Evolutionary conservation across 805 yeast species (phyloP).

Genomic region (Phaffomyces thermotolerans): DNA sequence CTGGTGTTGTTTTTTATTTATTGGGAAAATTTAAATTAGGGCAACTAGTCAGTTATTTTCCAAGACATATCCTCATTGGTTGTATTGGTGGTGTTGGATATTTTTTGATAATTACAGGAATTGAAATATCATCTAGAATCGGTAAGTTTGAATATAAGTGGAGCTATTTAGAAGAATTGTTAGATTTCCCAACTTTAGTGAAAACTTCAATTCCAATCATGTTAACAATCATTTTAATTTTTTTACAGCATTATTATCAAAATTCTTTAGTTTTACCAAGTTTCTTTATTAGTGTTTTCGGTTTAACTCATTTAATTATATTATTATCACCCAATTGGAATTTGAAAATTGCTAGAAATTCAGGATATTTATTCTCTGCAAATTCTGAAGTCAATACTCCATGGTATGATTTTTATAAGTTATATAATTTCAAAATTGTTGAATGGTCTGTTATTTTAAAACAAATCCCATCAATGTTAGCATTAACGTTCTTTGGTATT

Average conservation of each 20-base stretch:
- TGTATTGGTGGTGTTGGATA: conserved; percentile 99
- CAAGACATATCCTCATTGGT: conserved; percentile 91
- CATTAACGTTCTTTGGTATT: conserved; percentile 91
- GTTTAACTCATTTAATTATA: conserved; percentile 61
- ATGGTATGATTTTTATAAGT: conserved; percentile 83
- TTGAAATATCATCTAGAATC: conserved; percentile 82
- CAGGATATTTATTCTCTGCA: conserved; percentile 76
- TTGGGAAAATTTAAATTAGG: conserved; percentile 81
- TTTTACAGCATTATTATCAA: conserved; percentile 51
- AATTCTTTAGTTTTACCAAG: conserved; percentile 75
- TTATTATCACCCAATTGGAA: conserved; percentile 59
- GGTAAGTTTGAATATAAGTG: conserved; percentile 62
- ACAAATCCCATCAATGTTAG: conserved; percentile 89
- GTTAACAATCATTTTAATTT: conserved; percentile 53
- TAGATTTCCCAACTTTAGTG: conserved; percentile 38
- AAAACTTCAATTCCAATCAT: conserved; percentile 68
- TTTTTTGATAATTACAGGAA: conserved; percentile 81
- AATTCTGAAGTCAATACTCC: conserved; percentile 57
- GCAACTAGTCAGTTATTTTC: conserved; percentile 87
- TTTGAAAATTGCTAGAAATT: conserved; percentile 51
- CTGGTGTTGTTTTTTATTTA: conserved; percentile 72
- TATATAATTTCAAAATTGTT: conserved; percentile 65
- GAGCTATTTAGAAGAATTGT: conserved; percentile 43
- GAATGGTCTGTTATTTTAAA: conserved; percentile 62
- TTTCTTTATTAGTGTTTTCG: conserved; percentile 67